Base-by-base conservation (phyloP, 345 rosid species). In the Mercurialis annua region DNA sequence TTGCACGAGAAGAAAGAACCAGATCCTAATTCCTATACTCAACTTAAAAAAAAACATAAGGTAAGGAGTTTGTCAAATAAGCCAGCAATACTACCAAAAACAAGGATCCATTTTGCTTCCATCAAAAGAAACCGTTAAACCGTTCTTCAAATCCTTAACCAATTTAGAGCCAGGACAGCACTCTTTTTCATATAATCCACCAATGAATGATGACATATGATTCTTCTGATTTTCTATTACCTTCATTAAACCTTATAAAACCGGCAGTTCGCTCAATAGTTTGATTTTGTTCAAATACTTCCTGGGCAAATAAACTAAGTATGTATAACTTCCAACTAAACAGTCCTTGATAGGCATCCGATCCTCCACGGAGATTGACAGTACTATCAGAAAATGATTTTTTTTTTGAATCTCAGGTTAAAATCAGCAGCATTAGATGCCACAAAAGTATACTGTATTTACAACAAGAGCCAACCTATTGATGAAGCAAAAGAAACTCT, bases 301-400 rank as follows among this genome's bases (percentile, higher is more conserved):
- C n/a, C n/a, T n/a, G n/a, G n/a, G n/a, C n/a, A n/a, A n/a, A n/a
- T n/a, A n/a, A n/a, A n/a, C n/a, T n/a, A n/a, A n/a, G n/a, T n/a
- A n/a, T n/a, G n/a, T n/a, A n/a, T n/a, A 64, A 27, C 58, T 50
- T 51, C 40, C 59, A 30, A 34, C 59, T 38, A 21, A 15, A 8
- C 23, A 92, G 27, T 71, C 73, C n/a, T 87, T 90, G 38, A 78
- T 76, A 59, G 92, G 92, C 67, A 90, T 79, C 76, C 75, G 60
- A 92, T 74, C 43, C 89, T 78, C 98, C 94, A 92, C 74, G 87
- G 98, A 38, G 96, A 96, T 66, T 90, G 96, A 62, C 88, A 79
- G 80, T 89, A 89, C 1, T 36, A 20, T 12, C 2, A 59, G 23
- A 38, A 59, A 21, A 59, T n/a, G 18, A 10, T 2, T n/a, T n/a